These are phyloP conservation scores for Cladophialophora chaetospira DNA, from an alignment of 2,329 filamentous ascomycete species.

Conservation along the genomic window DNA sequence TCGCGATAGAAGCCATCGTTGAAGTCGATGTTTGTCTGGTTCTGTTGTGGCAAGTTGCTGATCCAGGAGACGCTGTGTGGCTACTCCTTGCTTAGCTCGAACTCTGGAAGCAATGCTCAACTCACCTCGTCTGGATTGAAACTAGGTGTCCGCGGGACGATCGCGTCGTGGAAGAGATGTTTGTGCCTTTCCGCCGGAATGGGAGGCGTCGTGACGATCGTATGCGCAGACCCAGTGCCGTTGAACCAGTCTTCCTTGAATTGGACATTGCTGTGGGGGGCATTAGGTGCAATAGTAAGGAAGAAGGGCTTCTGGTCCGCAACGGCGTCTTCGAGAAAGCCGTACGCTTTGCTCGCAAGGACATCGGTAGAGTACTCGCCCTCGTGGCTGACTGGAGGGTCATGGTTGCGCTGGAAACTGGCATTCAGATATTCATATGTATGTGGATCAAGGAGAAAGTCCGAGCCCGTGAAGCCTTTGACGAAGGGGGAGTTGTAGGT, in stretches of 20 bases:
- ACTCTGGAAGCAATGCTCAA: neutral
- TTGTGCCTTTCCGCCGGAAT: conserved; percentile 63
- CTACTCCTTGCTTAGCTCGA: conserved; percentile 22
- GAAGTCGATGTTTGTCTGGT: conserved; percentile 51
- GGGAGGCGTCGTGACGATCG: conserved; percentile 49
- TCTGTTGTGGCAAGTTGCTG: conserved; percentile 46
- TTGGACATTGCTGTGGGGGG: conserved; percentile 63
- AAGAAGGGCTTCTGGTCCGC: conserved; percentile 63
- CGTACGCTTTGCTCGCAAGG: conserved; percentile 59
- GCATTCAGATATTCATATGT: conserved; percentile 70
- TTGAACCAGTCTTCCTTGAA: conserved; percentile 35
- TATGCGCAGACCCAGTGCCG: conserved; percentile 32
- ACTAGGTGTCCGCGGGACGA: conserved; percentile 62
- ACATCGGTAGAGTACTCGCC: conserved; percentile 62
- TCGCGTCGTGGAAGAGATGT: conserved; percentile 61
- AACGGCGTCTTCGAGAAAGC: conserved; percentile 64
- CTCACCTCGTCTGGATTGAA: conserved; percentile 65
- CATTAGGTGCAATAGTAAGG: conserved; percentile 65
- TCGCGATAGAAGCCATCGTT: conserved; percentile 56
- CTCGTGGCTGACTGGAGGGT: conserved; percentile 57
- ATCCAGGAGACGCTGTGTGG: conserved; percentile 53
- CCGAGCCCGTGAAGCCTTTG: conserved; percentile 43
- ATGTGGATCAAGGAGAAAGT: conserved; percentile 48
- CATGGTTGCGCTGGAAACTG: conserved; percentile 62
- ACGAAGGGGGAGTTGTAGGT: conserved; percentile 50